A percentile compares a stretch with the other conserved stretches of the same genome.
phyloP scores from a whole-genome alignment of 108 stramenopile genomes.

The Schizochytrium sp. region DNA sequence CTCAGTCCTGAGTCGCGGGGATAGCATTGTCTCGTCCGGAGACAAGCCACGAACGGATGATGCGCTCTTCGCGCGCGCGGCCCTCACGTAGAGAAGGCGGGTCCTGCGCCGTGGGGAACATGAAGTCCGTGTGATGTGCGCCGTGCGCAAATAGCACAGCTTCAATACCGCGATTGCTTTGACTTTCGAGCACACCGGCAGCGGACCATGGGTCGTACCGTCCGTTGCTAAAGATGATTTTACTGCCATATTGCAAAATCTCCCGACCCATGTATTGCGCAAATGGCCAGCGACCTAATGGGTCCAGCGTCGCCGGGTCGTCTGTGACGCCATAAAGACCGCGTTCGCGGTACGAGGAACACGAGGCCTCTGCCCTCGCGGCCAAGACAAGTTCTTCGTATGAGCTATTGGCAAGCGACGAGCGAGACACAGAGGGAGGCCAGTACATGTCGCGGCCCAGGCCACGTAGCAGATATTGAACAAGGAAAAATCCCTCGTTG shows the following conservation, averaged over 20 bases:
- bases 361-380: neutral
- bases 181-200: slow-evolving; percentile 54
- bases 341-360: neutral
- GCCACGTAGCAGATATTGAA: slow-evolving; percentile 35
- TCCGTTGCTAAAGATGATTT: slow-evolving; percentile 78
- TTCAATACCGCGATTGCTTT: slow-evolving; percentile 20
- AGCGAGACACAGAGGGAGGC: slow-evolving; percentile 53
- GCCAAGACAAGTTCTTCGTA: neutral
- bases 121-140: slow-evolving; percentile 76
- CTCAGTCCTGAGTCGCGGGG: neutral
- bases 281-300: neutral
- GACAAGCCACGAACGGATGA: neutral
- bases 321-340: neutral
- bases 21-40: neutral
- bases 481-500: neutral
- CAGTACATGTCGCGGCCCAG: slow-evolving; percentile 61
- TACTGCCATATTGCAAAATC: slow-evolving; percentile 18
- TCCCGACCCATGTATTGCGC: neutral
- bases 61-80: neutral
- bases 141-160: slow-evolving; percentile 63
- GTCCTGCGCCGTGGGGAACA: slow-evolving; percentile 59
- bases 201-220: slow-evolving; percentile 75
- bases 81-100: slow-evolving; percentile 21
- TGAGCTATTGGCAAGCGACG: neutral
- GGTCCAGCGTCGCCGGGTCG: neutral